Base-by-base conservation (phyloP, 169 alveolate genomes). In the Cryptosporidium muris region DNA sequence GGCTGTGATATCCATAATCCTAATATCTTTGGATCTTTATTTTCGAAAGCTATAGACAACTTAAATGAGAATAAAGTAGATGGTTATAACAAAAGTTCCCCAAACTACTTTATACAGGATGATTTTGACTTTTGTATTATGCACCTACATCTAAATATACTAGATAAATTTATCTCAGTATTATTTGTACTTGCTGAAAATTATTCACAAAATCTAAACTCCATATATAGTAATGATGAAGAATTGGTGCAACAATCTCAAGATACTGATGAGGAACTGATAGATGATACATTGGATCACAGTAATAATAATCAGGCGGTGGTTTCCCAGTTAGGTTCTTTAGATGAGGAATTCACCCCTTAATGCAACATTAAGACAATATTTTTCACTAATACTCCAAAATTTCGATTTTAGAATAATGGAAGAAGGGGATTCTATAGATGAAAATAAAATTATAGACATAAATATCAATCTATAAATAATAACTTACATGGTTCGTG, bases 11-110 rank as follows among this genome's bases (percentile, higher is more conserved):
- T 54, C 49, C 54, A 74, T 43, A 54, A 58, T 60, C 85, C 85
- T 4, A 74, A 74, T 34, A 43, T 74, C 8, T 74, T 74, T 54
- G 85, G 85, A 49, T 38, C 85, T 43, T 58, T 74, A 25, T 74
- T 74, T 42, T 74, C 85, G 7, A 74, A 74, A 62, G 85, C 60
- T 58, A 74, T 74, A 3, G 85, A 74, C 38, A 74, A 58, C 4
- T 43, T 74, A 16, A 25, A 58, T 9, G 74, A 74, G n/a, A 68
- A 74, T 25, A 58, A 54, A n/a, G 74, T 45, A 43, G 68, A 63
- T 38, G 37, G 54, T 56, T 40, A 42, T 34, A 48, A 25, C 2
- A 68, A 74, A 42, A 68, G 60, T 12, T 25, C 25, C 25, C 25
- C 25, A 25, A 66, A 74, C 49, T 74, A 47, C 62, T 74, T 74